Conservation (phyloP, 345 rosid species). For the Salix purpurea region DNA sequence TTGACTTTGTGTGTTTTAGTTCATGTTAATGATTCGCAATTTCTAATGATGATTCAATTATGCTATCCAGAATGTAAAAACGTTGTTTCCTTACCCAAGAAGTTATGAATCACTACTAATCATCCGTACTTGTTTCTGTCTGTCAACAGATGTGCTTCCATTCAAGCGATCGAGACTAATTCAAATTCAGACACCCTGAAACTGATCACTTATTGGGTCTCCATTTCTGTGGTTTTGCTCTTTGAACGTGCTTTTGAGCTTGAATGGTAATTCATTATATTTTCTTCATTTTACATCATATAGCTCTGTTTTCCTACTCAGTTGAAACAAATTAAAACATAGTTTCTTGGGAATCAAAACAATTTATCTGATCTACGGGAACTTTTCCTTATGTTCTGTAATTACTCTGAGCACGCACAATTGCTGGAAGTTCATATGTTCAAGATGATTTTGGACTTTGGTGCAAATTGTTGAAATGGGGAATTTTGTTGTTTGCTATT, state of each 20-base stretch:
- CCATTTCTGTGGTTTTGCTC: slow-evolving; percentile 31
- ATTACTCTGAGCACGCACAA: not conserved
- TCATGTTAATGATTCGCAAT: not conserved
- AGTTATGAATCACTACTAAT: not conserved
- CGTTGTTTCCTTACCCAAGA: not conserved
- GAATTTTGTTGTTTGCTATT: not conserved
- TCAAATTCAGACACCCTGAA: slow-evolving; percentile 23
- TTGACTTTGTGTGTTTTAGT: not conserved
- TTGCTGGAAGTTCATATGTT: not conserved
- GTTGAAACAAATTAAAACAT: not conserved
- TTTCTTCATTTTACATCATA: not conserved
- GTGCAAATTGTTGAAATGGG: not conserved
- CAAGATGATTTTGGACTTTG: not conserved
- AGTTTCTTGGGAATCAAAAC: not conserved
- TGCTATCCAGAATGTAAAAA: not conserved
- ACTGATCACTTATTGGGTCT: slow-evolving; percentile 33
- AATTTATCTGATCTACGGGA: not conserved
- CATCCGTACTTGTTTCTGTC: not conserved
- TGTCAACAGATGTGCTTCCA: slow-evolving; percentile 28
- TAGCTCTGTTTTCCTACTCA: not conserved
- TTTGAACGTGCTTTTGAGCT: slow-evolving; percentile 29
- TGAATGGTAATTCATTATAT: slow-evolving; percentile 20
- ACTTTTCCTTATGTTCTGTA: not conserved
- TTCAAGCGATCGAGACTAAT: slow-evolving; percentile 32
- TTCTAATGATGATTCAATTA: not conserved